Evolutionary conservation across 805 yeast genomes (phyloP).

Genomic region (Kazachstania taianensis): DNA sequence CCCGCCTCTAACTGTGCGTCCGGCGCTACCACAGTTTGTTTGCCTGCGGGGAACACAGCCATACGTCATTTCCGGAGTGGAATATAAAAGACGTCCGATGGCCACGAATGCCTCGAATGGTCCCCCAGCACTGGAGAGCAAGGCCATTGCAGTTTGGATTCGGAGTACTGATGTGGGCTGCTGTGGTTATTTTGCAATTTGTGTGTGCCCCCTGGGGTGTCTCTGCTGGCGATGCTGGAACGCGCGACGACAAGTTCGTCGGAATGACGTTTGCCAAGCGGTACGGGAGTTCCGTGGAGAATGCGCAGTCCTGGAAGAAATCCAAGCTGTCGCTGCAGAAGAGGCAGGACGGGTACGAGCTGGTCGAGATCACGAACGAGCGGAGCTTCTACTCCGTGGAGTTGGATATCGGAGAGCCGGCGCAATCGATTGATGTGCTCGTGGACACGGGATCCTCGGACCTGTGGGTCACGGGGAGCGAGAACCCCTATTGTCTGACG

Average conservation of each 20-base stretch:
- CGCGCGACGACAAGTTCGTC: neutral
- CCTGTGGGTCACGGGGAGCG: conserved; percentile 37
- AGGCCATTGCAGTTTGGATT: no score
- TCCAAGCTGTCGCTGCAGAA: conserved; percentile 7
- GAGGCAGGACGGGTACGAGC: conserved; percentile 9
- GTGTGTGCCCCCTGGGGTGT: neutral
- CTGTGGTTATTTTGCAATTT: no score
- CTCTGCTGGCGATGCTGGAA: neutral
- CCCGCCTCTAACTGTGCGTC: no score
- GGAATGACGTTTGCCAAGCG: conserved; percentile 15
- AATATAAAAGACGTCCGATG: no score
- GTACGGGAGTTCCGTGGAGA: conserved; percentile 12
- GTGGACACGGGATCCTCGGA: conserved; percentile 70
- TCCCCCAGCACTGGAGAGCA: no score
- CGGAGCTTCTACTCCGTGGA: conserved; percentile 35
- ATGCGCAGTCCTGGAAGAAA: conserved; percentile 1
- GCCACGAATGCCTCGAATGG: no score
- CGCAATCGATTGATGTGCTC: conserved; percentile 33
- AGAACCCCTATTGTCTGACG: conserved; percentile 22
- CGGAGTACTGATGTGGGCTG: no score
- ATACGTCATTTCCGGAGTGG: no score
- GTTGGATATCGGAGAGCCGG: conserved; percentile 34
- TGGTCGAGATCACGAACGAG: conserved; percentile 27
- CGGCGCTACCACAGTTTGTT: no score
- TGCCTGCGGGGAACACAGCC: no score